Evolutionary conservation across 2,329 filamentous ascomycete genomes (phyloP).

Genomic region (Diaporthe caulivora): DNA sequence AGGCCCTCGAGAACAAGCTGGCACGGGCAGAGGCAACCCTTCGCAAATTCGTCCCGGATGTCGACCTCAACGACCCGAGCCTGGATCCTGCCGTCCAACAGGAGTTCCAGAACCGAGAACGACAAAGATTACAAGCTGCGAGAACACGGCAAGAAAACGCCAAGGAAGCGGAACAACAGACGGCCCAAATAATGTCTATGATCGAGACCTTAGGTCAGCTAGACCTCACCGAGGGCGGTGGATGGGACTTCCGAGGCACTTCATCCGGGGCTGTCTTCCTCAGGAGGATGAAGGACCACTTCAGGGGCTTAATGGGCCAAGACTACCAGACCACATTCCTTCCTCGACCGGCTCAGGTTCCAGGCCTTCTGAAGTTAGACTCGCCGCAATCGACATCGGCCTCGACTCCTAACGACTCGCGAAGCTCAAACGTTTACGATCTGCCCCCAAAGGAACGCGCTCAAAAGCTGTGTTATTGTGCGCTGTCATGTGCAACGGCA

Average conservation of each 20-base stretch:
- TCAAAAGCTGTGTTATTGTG: conserved; percentile 65
- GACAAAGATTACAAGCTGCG: conserved; percentile 59
- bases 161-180: conserved; percentile 62
- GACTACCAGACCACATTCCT: conserved; percentile 72
- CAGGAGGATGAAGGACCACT: conserved; percentile 86
- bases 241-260: conserved; percentile 95
- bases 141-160: conserved; percentile 54
- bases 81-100: conserved; percentile 83
- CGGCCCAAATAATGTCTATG: conserved; percentile 90
- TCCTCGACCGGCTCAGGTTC: conserved; percentile 61
- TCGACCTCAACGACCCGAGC: conserved; percentile 86
- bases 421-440: conserved; percentile 68
- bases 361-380: conserved; percentile 71
- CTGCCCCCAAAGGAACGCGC: conserved; percentile 75
- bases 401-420: conserved; percentile 73
- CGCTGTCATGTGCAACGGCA: conserved; percentile 69
- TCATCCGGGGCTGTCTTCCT: conserved; percentile 94
- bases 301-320: conserved; percentile 80
- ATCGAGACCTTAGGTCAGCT: conserved; percentile 92
- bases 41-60: conserved; percentile 82
- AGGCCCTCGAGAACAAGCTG: conserved; percentile 85
- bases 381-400: conserved; percentile 72
- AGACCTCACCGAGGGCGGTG: conserved; percentile 89
- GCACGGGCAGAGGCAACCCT: conserved; percentile 86
- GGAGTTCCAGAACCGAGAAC: conserved; percentile 70